Base-by-base conservation (phyloP, 192 early-diverging fungal genomes). In the Podila clonocystis region DNA sequence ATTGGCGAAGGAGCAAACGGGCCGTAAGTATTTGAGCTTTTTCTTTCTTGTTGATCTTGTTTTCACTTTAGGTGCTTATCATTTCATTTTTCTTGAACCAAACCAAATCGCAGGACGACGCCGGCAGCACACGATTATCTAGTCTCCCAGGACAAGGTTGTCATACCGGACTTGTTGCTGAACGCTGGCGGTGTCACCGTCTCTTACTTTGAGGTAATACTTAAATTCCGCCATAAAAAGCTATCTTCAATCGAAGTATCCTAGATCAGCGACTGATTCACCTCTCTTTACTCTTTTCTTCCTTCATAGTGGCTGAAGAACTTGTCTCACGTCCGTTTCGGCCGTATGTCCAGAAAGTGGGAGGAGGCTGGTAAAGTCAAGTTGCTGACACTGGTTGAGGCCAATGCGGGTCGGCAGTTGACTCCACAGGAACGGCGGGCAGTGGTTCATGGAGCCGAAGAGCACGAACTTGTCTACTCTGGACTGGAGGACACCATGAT, bases 401-500 rank as follows among this genome's bases (percentile, higher is more conserved):
- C 90, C 36, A 92, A 89, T 62, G 93, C 92, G 13, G 94, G 93
- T 11, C 90, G 93, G 20, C 82, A 83, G 9, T 79, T 95, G 63
- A 88, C 92, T 4, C 90, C 91, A 31, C 82, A 88, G 41, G 94
- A 95, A 68, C 88, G 92, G 20, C 87, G 91, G 58, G 86, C 91
- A 68, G 85, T 94, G 45, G 90, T 94, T 58, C 91, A 93, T 65
- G 94, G 94, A 58, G 94, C 94, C 15, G 92, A 95, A 75, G 94
- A 95, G 82, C 88, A 90, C 28, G 94, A 95, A 83, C 87, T 95
- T 7, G 91, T 95, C 12, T 95, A 94, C 86, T 94, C 93, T 52
- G 94, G 94, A 45, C 82, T 95, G 22, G 94, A 95, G 60, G 94
- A 95, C 72, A 94, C 94, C n/a, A 94, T 95, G 93, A 91, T 93